Conservation (phyloP, 352 stramenopile genomes). For the Phytophthora meadii region DNA sequence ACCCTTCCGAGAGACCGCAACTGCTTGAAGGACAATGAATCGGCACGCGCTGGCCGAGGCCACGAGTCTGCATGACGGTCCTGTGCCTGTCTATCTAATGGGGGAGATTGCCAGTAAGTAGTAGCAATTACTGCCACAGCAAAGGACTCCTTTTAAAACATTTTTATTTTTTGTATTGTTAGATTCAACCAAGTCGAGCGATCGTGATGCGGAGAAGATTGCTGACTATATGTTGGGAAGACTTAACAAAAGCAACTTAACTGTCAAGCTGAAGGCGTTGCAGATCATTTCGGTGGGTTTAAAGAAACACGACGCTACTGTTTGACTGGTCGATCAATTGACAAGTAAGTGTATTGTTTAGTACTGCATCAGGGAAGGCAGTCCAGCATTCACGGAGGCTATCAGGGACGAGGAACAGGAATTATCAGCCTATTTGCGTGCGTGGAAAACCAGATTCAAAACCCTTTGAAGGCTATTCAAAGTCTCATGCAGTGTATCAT, state of each 20-base stretch:
- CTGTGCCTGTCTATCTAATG: constrained; percentile 87
- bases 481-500: background rate
- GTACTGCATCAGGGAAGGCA: constrained; percentile 82
- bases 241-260: constrained; percentile 84
- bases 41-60: constrained; percentile 79
- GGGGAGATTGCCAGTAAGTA: constrained; percentile 82
- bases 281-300: constrained; percentile 82
- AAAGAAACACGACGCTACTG: background rate
- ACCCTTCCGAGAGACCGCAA: constrained; percentile 1
- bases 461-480: background rate
- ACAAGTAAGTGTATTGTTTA: constrained; percentile 25
- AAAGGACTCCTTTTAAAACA: no score
- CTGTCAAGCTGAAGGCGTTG: constrained; percentile 86
- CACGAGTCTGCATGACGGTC: constrained; percentile 84
- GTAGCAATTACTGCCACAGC: background rate
- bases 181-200: constrained; percentile 70
- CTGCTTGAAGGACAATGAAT: constrained; percentile 58
- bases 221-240: constrained; percentile 80
- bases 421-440: constrained; percentile 75
- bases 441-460: constrained; percentile 18
- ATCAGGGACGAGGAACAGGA: constrained; percentile 79
- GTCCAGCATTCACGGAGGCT: constrained; percentile 60
- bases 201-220: constrained; percentile 78
- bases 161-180: constrained; percentile 8
- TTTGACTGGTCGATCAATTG: no score